Percentiles rank a stretch among this genome's conserved stretches.
Conservation (phyloP, 2,329 filamentous ascomycete genomes). For the Ceratocystis colombiana region DNA sequence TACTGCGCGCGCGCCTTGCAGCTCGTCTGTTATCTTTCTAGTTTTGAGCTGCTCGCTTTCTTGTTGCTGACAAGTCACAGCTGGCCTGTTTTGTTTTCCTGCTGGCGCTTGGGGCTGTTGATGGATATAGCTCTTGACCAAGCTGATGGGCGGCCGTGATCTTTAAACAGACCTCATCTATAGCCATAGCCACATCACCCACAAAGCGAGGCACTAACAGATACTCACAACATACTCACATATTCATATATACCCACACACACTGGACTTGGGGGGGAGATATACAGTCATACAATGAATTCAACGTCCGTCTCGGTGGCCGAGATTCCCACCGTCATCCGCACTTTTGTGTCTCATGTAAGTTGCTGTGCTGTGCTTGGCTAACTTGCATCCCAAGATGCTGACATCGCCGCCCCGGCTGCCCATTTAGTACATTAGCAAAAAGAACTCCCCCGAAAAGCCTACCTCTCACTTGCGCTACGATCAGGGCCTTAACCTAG, state of each 20-base stretch:
- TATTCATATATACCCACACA: background rate
- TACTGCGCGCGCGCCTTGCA: background rate
- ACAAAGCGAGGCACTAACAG: background rate
- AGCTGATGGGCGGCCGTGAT: background rate
- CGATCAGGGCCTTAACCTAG: conserved; percentile 79
- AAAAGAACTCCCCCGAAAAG: conserved; percentile 51
- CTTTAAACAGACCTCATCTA: background rate
- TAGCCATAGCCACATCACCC: background rate
- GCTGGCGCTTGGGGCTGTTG: conserved; percentile 1
- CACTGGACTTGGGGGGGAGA: background rate
- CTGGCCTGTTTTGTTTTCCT: background rate
- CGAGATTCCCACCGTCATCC: conserved; percentile 77
- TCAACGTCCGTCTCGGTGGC: conserved; percentile 73
- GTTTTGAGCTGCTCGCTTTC: background rate
- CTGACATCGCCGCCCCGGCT: background rate
- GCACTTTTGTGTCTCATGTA: conserved; percentile 80
- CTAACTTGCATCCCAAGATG: background rate
- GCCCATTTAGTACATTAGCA: conserved; percentile 59
- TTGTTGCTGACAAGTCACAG: background rate
- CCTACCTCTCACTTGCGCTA: conserved; percentile 89
- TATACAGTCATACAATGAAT: conserved; percentile 38
- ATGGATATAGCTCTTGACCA: conserved; percentile 5
- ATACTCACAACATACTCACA: background rate
- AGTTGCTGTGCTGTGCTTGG: conserved; percentile 29
- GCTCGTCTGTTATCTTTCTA: background rate